Evolutionary conservation across 2,329 filamentous ascomycete species (phyloP).

Genomic region (Alternaria brassicicola): DNA sequence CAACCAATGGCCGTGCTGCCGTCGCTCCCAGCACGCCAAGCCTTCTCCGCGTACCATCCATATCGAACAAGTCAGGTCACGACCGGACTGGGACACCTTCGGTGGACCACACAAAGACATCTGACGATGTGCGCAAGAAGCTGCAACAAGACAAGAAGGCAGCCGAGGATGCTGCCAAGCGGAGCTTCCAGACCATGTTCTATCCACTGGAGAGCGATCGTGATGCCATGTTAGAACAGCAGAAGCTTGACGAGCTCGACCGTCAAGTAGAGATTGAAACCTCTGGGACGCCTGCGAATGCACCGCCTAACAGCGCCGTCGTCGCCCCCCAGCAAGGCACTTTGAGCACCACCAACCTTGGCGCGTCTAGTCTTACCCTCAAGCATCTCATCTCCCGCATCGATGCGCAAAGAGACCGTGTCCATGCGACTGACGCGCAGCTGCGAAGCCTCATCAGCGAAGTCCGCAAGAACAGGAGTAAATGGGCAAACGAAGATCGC

Average conservation of each 20-base stretch:
- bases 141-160: slow-evolving; percentile 90
- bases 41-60: slow-evolving; percentile 67
- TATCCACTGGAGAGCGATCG: slow-evolving; percentile 95
- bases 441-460: slow-evolving; percentile 93
- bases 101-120: slow-evolving; percentile 67
- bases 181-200: slow-evolving; percentile 90
- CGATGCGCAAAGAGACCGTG: slow-evolving; percentile 87
- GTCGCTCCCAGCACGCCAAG: slow-evolving; percentile 66
- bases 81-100: slow-evolving; percentile 62
- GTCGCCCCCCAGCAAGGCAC: slow-evolving; percentile 77
- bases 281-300: slow-evolving; percentile 62
- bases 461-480: slow-evolving; percentile 95
- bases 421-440: slow-evolving; percentile 90
- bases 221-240: slow-evolving; percentile 96
- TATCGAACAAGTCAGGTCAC: slow-evolving; percentile 68
- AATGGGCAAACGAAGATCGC: slow-evolving; percentile 98
- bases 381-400: slow-evolving; percentile 97
- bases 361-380: slow-evolving; percentile 91
- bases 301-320: slow-evolving; percentile 58
- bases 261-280: slow-evolving; percentile 96
- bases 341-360: slow-evolving; percentile 90
- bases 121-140: slow-evolving; percentile 90
- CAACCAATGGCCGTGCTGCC: slow-evolving; percentile 61
- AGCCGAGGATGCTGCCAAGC: slow-evolving; percentile 86
- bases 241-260: slow-evolving; percentile 94